Conservation (phyloP, 805 yeast genomes). For the Debaryomyces castellii region DNA sequence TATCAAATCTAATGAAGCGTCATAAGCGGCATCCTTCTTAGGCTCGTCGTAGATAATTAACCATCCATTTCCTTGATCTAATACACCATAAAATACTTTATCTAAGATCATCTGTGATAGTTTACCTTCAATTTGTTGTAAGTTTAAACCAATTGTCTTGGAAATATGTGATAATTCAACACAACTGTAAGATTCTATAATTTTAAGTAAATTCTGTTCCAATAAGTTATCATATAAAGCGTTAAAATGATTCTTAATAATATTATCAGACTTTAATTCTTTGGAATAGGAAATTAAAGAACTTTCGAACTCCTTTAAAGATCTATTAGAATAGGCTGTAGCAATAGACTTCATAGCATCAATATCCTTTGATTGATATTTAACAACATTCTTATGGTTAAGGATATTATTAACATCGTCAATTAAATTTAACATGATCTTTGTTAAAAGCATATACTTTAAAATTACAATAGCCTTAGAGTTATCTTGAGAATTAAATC, state of each 20-base stretch:
- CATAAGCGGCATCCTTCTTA: slow-evolving; percentile 82
- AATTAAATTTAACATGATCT: slow-evolving; percentile 85
- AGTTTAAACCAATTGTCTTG: slow-evolving; percentile 80
- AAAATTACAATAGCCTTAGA: slow-evolving; percentile 66
- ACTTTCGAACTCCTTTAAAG: slow-evolving; percentile 87
- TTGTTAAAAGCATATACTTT: slow-evolving; percentile 89
- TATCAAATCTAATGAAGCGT: slow-evolving; percentile 80
- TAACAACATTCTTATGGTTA: slow-evolving; percentile 63
- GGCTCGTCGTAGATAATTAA: slow-evolving; percentile 88
- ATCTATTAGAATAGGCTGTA: slow-evolving; percentile 83
- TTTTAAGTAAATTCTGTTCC: slow-evolving; percentile 89
- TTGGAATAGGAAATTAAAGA: slow-evolving; percentile 67
- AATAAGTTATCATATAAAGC: slow-evolving; percentile 90
- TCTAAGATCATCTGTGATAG: slow-evolving; percentile 95
- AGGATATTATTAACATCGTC: slow-evolving; percentile 83
- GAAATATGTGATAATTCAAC: slow-evolving; percentile 93
- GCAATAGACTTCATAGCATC: slow-evolving; percentile 97
- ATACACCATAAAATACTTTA: slow-evolving; percentile 90
- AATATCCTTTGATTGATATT: slow-evolving; percentile 78
- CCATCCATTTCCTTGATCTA: slow-evolving; percentile 99
- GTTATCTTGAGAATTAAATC: slow-evolving; percentile 70
- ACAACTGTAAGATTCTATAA: slow-evolving; percentile 93
- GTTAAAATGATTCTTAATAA: slow-evolving; percentile 87
- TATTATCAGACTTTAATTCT: slow-evolving; percentile 82
- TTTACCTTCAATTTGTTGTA: slow-evolving; percentile 89